Percentiles rank a stretch among this genome's conserved stretches.
These are phyloP conservation scores for Acanthamoeba sp. DNA, from an alignment of 208 protist species.

Conservation along the genomic window DNA sequence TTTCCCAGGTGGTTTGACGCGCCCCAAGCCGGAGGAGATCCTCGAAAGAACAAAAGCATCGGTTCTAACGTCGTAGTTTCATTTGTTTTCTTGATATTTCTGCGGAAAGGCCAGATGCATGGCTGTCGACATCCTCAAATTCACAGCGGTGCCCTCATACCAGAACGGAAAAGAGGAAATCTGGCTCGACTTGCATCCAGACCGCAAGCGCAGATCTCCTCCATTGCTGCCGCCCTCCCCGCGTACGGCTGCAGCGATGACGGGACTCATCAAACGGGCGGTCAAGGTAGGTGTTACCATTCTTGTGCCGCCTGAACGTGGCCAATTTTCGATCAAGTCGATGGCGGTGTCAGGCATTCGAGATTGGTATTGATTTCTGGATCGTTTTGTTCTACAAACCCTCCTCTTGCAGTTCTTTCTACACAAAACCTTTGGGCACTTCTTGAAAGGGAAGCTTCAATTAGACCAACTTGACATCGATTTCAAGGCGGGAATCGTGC, in stretches of 20 bases:
- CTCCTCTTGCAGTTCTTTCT: slow-evolving; percentile 58
- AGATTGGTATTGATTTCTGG: background rate
- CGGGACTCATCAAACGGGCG: slow-evolving; percentile 10
- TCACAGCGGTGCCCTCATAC: background rate
- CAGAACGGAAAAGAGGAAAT: background rate
- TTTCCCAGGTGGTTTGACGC: too few relatives aligned
- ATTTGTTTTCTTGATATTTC: too few relatives aligned
- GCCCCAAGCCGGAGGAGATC: too few relatives aligned
- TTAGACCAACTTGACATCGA: slow-evolving; percentile 60
- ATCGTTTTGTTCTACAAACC: background rate
- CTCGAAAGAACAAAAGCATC: too few relatives aligned
- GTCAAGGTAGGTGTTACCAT: background rate
- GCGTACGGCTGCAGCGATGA: background rate
- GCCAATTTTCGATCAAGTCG: background rate
- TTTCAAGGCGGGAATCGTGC: slow-evolving; percentile 65
- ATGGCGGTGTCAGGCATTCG: too few relatives aligned
- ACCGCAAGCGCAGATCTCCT: background rate
- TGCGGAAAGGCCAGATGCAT: background rate
- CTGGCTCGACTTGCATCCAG: background rate
- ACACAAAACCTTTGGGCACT: slow-evolving; percentile 76
- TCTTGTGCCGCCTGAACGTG: background rate
- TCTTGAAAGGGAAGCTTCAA: slow-evolving; percentile 71
- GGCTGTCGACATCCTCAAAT: too few relatives aligned
- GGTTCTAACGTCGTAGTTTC: too few relatives aligned
- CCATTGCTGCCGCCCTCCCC: too few relatives aligned